These are phyloP conservation scores for Phaffia australis DNA, from an alignment of 768 basidiomycete genomes.

Conservation along the genomic window DNA sequence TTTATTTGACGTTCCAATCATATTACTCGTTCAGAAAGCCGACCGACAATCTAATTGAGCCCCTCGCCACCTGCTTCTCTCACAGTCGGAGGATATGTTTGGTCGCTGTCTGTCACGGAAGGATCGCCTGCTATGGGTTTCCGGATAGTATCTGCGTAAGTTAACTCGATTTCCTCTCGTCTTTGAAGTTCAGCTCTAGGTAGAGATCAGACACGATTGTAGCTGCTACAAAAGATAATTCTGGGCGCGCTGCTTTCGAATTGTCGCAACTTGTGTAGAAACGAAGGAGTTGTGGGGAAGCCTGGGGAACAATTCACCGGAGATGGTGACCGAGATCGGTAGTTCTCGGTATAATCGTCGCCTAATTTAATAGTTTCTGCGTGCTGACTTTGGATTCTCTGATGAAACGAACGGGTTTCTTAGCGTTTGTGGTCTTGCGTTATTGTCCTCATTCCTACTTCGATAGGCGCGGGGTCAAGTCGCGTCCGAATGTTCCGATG, in stretches of 20 bases:
- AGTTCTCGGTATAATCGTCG: not conserved
- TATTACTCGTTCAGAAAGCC: too few relatives aligned
- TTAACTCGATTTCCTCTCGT: not conserved
- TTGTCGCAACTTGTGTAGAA: too few relatives aligned
- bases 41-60: too few relatives aligned
- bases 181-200: too few relatives aligned
- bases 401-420: not conserved
- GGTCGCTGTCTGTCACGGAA: conserved; percentile 17
- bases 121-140: conserved; percentile 8
- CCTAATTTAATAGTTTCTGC: not conserved
- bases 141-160: conserved; percentile 14
- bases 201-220: too few relatives aligned
- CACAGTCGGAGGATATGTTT: conserved; percentile 11
- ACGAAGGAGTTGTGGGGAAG: too few relatives aligned
- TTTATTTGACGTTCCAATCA: conserved; percentile 19
- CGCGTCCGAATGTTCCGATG: too few relatives aligned
- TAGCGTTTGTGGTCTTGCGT: conserved; percentile 8
- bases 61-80: too few relatives aligned
- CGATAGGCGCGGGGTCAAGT: not conserved
- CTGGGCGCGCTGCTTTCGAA: too few relatives aligned
- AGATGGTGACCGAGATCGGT: too few relatives aligned
- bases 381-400: not conserved
- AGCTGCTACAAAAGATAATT: too few relatives aligned
- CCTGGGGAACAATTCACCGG: too few relatives aligned
- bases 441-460: conserved; percentile 19